Percentiles rank a stretch among this genome's conserved stretches.
These are phyloP conservation scores for Carallia brachiata DNA, from an alignment of 345 rosid genomes.

Conservation along the genomic window DNA sequence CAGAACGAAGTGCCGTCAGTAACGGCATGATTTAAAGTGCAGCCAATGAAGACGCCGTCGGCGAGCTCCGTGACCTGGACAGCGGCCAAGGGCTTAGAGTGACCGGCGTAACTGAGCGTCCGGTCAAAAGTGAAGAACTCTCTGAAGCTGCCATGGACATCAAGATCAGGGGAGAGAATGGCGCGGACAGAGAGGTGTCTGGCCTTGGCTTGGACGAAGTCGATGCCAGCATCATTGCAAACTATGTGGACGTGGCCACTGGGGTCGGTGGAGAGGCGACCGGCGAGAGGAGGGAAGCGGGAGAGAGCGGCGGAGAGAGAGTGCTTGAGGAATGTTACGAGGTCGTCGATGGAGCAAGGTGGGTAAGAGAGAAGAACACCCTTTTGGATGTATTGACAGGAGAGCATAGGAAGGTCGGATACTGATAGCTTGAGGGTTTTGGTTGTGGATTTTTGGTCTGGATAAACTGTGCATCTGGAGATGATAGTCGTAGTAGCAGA, in stretches of 20 bases:
- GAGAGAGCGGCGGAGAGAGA: constrained; percentile 72
- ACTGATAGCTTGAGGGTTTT: constrained; percentile 65
- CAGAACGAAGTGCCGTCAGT: constrained; percentile 23
- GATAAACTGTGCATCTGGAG: constrained; percentile 60
- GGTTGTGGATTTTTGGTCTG: constrained; percentile 41
- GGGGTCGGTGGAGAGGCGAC: constrained; percentile 62
- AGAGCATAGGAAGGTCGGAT: constrained; percentile 95
- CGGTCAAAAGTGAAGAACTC: constrained; percentile 69
- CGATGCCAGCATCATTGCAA: constrained; percentile 76
- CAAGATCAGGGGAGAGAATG: constrained; percentile 41
- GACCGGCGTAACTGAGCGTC: constrained; percentile 80
- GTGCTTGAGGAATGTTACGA: constrained; percentile 45
- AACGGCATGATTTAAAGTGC: constrained; percentile 11
- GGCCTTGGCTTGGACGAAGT: constrained; percentile 63
- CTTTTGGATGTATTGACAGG: constrained; percentile 96
- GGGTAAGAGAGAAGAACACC: constrained; percentile 66
- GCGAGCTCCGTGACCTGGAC: constrained; percentile 27
- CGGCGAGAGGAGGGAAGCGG: constrained; percentile 81
- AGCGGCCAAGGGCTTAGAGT: constrained; percentile 19
- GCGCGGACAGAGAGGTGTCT: constrained; percentile 31
- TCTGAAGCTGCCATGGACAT: constrained; percentile 62
- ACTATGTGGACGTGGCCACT: constrained; percentile 59
- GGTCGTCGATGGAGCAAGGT: constrained; percentile 41
- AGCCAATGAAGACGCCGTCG: constrained; percentile 22
- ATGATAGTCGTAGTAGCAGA: constrained; percentile 37